Base-by-base conservation (phyloP, 805 yeast species). In the Lipomyces spencermartinsiae region DNA sequence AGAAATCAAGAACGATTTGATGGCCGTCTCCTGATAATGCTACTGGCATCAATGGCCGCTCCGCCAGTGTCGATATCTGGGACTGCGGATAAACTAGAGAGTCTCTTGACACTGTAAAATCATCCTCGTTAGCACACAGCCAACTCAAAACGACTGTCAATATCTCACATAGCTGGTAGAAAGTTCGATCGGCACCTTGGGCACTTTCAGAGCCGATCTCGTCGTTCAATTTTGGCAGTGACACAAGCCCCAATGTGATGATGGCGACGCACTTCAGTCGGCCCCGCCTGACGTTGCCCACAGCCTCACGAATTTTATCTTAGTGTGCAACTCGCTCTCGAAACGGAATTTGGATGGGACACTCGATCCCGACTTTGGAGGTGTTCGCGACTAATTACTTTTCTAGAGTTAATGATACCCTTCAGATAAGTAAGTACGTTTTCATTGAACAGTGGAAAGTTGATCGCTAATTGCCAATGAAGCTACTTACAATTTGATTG, bases 161-260 rank as follows among this genome's bases (percentile, higher is more conserved):
- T n/a, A 4, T 25, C 63, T 43, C 59, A 67, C 46, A 92, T 83
- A 73, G 92, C 90, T 29, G 95, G 95, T 64, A 94, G 81, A 77
- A 95, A 92, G 68, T 93, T 90, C 1, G 98, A 92, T 75, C 92
- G 93, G 99, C 99, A 71, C 99, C 99, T 79, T 94, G 98, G 14
- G 97, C 97, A 19, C 97, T 90, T 8, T 87, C 83, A 1, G 98
- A 93, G 0, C 99, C 99, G 73, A 94, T 85, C 78, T 94, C 99
- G 79, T 94, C 99, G 78, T 95, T n/a, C n/a, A n/a, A n/a, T n/a
- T n/a, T n/a, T n/a, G n/a, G n/a, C n/a, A n/a, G n/a, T n/a, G n/a
- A n/a, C n/a, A n/a, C n/a, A n/a, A n/a, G n/a, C n/a, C n/a, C n/a
- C n/a, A n/a, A n/a, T n/a, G n/a, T n/a, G n/a, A n/a, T n/a, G n/a